Percentiles rank a stretch among this genome's conserved stretches.
Conservation (phyloP, 306 rosid species). For the Cercis canadensis region DNA sequence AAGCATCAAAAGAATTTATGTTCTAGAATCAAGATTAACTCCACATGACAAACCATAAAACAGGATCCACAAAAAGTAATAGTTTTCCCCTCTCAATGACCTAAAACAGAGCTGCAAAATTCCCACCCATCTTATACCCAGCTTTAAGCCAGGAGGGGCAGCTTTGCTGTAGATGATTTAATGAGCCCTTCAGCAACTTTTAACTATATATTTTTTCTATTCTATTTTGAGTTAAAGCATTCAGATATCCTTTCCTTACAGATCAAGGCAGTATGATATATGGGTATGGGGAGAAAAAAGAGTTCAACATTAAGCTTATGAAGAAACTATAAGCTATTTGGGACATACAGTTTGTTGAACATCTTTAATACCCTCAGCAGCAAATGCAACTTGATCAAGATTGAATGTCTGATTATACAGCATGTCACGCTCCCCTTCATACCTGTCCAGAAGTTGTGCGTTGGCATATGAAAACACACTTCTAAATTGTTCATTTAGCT, state of each 20-base stretch:
- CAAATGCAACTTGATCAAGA: constrained; percentile 97
- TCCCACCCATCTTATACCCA: constrained; percentile 9
- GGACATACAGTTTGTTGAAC: constrained; percentile 93
- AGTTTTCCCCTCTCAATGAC: constrained; percentile 12
- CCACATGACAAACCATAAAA: constrained; percentile 8
- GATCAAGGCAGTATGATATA: constrained; percentile 8
- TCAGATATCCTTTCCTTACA: background rate
- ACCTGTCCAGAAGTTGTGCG: constrained; percentile 62
- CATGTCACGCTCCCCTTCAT: constrained; percentile 98
- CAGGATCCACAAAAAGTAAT: background rate
- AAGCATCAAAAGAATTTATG: constrained; percentile 17
- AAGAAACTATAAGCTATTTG: constrained; percentile 24
- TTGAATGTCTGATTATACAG: constrained; percentile 94
- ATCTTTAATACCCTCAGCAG: constrained; percentile 91
- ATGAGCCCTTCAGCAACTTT: background rate
- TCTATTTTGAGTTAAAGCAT: background rate
- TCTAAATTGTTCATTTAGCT: background rate
- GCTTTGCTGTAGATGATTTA: constrained; percentile 15
- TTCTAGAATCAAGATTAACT: background rate
- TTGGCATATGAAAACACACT: constrained; percentile 1
- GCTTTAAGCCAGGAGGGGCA: background rate
- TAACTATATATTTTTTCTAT: background rate
- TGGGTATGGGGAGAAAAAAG: background rate
- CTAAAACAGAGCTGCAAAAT: constrained; percentile 7
- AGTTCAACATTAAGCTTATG: constrained; percentile 15